These are phyloP conservation scores for Caulochytrium protostelioides DNA, from an alignment of 371 early-diverging fungal species.

Conservation along the genomic window DNA sequence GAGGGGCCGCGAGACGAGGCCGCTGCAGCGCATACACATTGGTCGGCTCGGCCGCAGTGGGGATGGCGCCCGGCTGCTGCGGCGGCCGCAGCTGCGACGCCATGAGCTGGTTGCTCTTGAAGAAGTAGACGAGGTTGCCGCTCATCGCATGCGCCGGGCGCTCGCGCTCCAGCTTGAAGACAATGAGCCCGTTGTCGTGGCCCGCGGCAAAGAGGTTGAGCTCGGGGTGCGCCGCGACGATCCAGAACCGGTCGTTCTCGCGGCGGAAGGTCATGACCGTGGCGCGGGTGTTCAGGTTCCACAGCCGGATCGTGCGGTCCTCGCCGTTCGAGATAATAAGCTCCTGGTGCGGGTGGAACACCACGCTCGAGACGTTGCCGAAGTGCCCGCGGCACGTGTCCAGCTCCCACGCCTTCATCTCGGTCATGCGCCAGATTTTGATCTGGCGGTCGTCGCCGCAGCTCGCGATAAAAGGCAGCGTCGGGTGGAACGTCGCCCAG, in stretches of 20 bases:
- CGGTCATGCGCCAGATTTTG: conserved; percentile 94
- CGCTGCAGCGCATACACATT: too few species aligned
- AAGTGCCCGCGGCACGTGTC: conserved; percentile 96
- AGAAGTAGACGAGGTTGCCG: conserved; percentile 56
- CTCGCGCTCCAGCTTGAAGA: conserved; percentile 91
- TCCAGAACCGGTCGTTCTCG: conserved; percentile 96
- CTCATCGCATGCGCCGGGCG: conserved; percentile 70
- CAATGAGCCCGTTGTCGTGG: conserved; percentile 90
- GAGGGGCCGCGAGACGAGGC: conserved; percentile 10
- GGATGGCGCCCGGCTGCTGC: too few species aligned
- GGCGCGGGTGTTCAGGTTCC: conserved; percentile 87
- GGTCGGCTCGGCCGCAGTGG: too few species aligned
- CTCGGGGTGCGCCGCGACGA: conserved; percentile 78
- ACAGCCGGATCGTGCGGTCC: conserved; percentile 90
- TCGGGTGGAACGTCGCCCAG: conserved; percentile 90
- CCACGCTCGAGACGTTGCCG: conserved; percentile 81
- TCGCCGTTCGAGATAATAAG: conserved; percentile 83
- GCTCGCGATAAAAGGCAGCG: conserved; percentile 77
- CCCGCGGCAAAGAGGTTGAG: conserved; percentile 88
- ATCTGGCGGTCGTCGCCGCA: conserved; percentile 96
- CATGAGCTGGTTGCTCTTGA: too few species aligned
- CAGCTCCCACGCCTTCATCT: conserved; percentile 89
- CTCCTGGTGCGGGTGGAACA: conserved; percentile 85
- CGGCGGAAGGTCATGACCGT: conserved; percentile 77
- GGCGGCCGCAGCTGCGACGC: too few species aligned